Base-by-base conservation (phyloP, 176 grass and related monocot genomes). In the Saccharum officinarum region DNA sequence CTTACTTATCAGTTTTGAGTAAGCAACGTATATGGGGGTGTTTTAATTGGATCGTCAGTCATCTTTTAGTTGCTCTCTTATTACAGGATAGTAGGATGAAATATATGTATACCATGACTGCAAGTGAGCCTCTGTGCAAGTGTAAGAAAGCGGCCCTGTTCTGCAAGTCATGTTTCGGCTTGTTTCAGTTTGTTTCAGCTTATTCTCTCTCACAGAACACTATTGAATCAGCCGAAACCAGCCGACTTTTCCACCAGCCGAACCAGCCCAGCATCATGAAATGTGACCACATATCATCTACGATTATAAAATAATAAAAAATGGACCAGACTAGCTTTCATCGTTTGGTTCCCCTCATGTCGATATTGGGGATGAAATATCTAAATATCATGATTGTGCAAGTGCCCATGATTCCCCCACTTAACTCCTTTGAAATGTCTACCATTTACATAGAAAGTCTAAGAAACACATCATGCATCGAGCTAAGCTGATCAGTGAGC, bases 51-150 rank as follows among this genome's bases (percentile, higher is more conserved):
- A 78, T 11, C 22, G 37, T 20, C 7, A 9, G 67, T 34, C 62
- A 76, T 69, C 4, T 28, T 84, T 46, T 3, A 13, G 20, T 28
- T 37, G 2, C 42, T 36, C 16, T 62, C 4, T 6, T 70, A 11
- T 18, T 63, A 13, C 5, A 20, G 4, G 10, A 14, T 37, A 16
- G 37, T 50, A 14, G 6, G 54, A 10, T 39, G 41, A 50, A 64
- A 38, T 38, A 52, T 80, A 10, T 73, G 39, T 60, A 64, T 14
- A 86, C 37, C 67, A 80, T 67, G 33, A 67, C 66, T 80, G 45
- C 67, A 41, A 81, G 41, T 54, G 41, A 13, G 3, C 7, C 6
- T 54, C 33, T 14, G 44, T 80, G 8, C 55, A 22, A 31, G 14
- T 39, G 31, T 20, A 80, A 65, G 22, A 54, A 49, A 52, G 8